Evolutionary conservation across 2,329 filamentous ascomycete genomes (phyloP), one percentile per base, ranked within the genome.

Genomic region (Stagonosporopsis chrysanthemi): DNA sequence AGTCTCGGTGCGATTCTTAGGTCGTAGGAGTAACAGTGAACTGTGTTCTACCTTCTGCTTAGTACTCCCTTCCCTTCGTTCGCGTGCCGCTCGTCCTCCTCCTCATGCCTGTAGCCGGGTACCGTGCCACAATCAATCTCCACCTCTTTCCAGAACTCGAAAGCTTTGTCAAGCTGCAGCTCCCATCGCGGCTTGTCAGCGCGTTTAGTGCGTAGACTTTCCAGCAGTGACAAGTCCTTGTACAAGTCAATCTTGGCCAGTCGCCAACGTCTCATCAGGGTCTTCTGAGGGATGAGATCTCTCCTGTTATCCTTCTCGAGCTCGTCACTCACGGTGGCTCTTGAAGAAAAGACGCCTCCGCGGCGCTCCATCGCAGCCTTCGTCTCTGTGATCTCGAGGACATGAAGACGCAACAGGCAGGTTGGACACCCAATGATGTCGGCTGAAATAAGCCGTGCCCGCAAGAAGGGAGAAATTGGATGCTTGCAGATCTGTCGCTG

Each of bases 321-420:
- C 0, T 19, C 26, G 6, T 35, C 40, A 4, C 15, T 8, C 33
- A 31, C 50, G 5, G 14, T 38, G 14, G 33, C 17, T 39, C 50
- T 55, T 5, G 61, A 64, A 6, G 43, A 26, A 9, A 64, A 64
- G n/a, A 67, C 48, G 23, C 65, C 61, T 5, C 60, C 60, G 4
- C 63, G 63, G 14, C 29, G 23, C 35, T 42, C 29, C 4, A 67
- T 29, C 4, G 24, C 56, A 4, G 29, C 38, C 33, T 62, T 61
- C 6, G 22, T 38, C 12, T 50, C 45, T 28, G 48, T 51, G 6
- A 65, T 52, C 26, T 56, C 51, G 9, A 42, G 39, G 15, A 62
- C 60, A 39, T 55, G 48, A 12, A 47, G 24, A 6, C 50, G 26
- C 14, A 62, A 36, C 6, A 51, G 23, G 31, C 61, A 67, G 5